These are phyloP conservation scores for Penicillium sp. DNA, from an alignment of 2,329 filamentous ascomycete species.

Conservation along the genomic window DNA sequence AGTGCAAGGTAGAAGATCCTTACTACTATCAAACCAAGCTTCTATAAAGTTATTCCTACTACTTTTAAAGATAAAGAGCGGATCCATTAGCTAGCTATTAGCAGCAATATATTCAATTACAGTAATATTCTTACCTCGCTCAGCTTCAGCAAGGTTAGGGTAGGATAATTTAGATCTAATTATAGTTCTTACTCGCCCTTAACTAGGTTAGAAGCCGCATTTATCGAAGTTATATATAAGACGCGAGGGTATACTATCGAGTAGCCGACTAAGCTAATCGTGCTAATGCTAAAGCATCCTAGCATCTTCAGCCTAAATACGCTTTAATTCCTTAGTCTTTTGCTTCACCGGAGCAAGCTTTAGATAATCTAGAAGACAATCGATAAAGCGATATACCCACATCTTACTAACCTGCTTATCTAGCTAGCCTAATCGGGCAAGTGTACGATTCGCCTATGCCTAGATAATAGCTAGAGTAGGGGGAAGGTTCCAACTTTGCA, in stretches of 20 bases:
- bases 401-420: not conserved
- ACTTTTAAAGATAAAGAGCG: too few species aligned
- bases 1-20: too few species aligned
- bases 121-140: too few species aligned
- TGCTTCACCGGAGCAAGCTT: not conserved
- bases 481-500: not conserved
- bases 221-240: conserved; percentile 10
- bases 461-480: not conserved
- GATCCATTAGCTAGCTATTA: too few species aligned
- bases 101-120: too few species aligned
- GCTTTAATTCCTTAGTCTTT: not conserved
- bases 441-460: not conserved
- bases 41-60: too few species aligned
- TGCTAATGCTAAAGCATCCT: not conserved
- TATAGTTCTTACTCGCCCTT: not conserved
- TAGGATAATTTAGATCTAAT: not conserved
- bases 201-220: conserved; percentile 2
- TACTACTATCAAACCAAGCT: too few species aligned
- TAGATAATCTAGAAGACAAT: not conserved
- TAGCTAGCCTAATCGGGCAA: not conserved
- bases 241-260: not conserved
- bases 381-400: not conserved
- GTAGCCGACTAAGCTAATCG: not conserved
- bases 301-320: not conserved
- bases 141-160: too few species aligned